Evolutionary conservation across 306 rosid species (phyloP).

Genomic region (Lotus japonicus): DNA sequence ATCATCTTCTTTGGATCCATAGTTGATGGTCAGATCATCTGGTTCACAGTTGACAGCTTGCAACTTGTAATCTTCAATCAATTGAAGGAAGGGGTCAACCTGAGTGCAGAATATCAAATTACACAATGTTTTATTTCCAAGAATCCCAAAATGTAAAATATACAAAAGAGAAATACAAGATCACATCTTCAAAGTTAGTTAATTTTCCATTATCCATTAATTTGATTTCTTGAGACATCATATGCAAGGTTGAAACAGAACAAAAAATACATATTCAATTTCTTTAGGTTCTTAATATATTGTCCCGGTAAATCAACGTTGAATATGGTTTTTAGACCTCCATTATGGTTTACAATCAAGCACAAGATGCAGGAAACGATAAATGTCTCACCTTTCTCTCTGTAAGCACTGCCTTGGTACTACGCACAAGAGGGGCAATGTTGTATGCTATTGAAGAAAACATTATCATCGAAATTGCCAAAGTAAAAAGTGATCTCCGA

Average conservation of each 20-base stretch:
- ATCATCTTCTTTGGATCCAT: slow-evolving; percentile 82
- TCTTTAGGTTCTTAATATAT: not conserved
- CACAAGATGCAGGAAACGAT: slow-evolving; percentile 10
- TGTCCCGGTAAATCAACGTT: not conserved
- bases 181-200: not conserved
- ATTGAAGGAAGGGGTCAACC: slow-evolving; percentile 76
- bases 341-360: slow-evolving; percentile 3
- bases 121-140: not conserved
- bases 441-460: slow-evolving; percentile 65
- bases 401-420: slow-evolving; percentile 44
- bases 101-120: slow-evolving; percentile 25
- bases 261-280: not conserved
- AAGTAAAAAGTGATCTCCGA: slow-evolving; percentile 69
- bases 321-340: not conserved
- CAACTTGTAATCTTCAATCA: slow-evolving; percentile 69
- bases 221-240: slow-evolving; percentile 13
- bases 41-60: slow-evolving; percentile 42
- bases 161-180: not conserved
- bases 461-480: slow-evolving; percentile 88
- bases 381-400: slow-evolving; percentile 45
- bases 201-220: not conserved
- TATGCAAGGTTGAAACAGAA: not conserved
- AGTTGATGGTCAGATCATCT: slow-evolving; percentile 26
- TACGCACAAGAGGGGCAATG: slow-evolving; percentile 46
- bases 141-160: not conserved